Evolutionary conservation across 768 basidiomycete genomes (phyloP).

Genomic region (Suillus bovinus): DNA sequence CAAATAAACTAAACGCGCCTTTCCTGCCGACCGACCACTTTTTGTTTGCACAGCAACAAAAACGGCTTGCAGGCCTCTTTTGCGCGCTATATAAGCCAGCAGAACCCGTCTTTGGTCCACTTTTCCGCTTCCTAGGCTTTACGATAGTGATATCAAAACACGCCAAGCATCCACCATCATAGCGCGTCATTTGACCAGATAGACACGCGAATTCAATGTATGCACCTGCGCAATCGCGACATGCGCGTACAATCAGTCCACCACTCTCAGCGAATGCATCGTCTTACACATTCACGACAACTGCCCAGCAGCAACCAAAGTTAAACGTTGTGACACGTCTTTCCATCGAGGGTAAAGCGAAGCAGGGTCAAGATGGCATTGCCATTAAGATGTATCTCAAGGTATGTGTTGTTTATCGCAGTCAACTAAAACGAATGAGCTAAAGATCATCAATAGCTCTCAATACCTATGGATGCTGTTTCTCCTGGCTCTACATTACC

Average conservation of each 20-base stretch:
- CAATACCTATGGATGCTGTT: constrained; percentile 65
- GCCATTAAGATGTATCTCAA: constrained; percentile 77
- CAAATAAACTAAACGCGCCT: constrained; percentile 14
- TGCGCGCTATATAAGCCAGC: constrained; percentile 7
- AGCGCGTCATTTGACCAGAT: constrained; percentile 3
- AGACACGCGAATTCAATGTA: constrained; percentile 13
- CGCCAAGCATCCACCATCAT: background rate
- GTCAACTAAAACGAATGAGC: background rate
- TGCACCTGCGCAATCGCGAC: constrained; percentile 26
- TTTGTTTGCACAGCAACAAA: constrained; percentile 11
- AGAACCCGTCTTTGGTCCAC: constrained; percentile 3
- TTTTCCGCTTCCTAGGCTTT: constrained; percentile 6
- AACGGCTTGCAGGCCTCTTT: background rate
- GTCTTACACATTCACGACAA: constrained; percentile 45
- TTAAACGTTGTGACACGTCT: constrained; percentile 73
- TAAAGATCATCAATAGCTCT: constrained; percentile 42
- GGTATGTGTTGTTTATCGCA: constrained; percentile 48
- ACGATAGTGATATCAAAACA: background rate
- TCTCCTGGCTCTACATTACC: constrained; percentile 69
- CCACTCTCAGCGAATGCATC: constrained; percentile 36
- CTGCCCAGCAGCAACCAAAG: constrained; percentile 45
- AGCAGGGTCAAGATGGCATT: constrained; percentile 63
- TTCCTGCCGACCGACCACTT: constrained; percentile 14
- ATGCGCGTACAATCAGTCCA: constrained; percentile 32
- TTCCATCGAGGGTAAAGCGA: constrained; percentile 73